Evolutionary conservation across 208 protist genomes (phyloP).

Genomic region (Balamuthia mandrillaris): DNA sequence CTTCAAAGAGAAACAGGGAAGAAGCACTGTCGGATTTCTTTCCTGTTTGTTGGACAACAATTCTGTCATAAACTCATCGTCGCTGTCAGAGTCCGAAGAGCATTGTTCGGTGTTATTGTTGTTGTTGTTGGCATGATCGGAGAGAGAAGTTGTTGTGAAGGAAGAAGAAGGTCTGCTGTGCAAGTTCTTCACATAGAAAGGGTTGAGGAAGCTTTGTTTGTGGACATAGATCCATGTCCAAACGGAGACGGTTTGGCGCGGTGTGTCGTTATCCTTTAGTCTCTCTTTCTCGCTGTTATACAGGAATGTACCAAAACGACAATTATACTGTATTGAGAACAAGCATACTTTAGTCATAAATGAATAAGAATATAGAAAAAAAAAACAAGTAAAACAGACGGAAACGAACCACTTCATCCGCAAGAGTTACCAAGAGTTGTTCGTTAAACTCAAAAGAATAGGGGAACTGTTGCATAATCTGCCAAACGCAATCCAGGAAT

Average conservation of each 20-base stretch:
- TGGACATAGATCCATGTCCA: background rate
- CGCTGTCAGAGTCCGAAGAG: too few species aligned
- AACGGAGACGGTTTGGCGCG: background rate
- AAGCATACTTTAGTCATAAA: constrained; percentile 48
- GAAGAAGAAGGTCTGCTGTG: too few species aligned
- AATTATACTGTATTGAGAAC: constrained; percentile 75
- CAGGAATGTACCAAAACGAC: constrained; percentile 52
- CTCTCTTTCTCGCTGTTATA: background rate
- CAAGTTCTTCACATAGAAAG: background rate
- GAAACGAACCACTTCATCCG: background rate
- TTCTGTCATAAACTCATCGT: too few species aligned
- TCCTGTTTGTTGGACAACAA: too few species aligned
- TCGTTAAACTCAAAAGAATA: constrained; percentile 83
- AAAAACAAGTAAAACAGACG: background rate
- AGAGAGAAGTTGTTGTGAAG: too few species aligned
- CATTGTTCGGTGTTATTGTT: too few species aligned
- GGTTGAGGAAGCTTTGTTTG: background rate
- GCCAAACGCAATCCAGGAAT: constrained; percentile 87
- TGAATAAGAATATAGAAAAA: background rate
- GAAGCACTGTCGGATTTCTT: background rate
- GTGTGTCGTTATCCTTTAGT: background rate
- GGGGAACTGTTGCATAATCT: constrained; percentile 83
- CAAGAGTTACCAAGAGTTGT: constrained; percentile 59
- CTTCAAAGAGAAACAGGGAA: background rate
- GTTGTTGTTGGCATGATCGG: too few species aligned